Conservation (phyloP, 2,329 filamentous ascomycete genomes). For the Aspergillus carbonarius region DNA sequence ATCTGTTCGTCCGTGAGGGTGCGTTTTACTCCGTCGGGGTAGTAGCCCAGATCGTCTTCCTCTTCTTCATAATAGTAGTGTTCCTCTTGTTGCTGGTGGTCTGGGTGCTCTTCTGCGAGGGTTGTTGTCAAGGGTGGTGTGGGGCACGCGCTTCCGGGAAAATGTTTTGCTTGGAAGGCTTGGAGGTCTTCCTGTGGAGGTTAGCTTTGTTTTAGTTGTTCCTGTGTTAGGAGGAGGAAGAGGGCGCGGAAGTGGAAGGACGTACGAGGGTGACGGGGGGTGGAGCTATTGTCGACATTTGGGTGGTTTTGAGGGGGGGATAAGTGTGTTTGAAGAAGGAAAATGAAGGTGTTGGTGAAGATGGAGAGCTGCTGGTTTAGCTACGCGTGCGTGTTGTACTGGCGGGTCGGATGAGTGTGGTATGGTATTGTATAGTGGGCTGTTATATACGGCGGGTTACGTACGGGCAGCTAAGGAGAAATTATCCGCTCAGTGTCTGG, state of each 20-base stretch:
- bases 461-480: too few species aligned
- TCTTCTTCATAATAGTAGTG: slow-evolving; percentile 25
- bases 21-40: slow-evolving; percentile 80
- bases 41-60: slow-evolving; percentile 72
- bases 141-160: slow-evolving; percentile 34
- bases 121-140: background rate
- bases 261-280: background rate
- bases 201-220: background rate
- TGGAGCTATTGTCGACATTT: background rate
- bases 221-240: background rate
- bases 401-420: too few species aligned
- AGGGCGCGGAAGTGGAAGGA: background rate
- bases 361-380: background rate
- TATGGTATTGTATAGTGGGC: too few species aligned
- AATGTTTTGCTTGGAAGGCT: slow-evolving; percentile 61
- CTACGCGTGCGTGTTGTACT: too few species aligned
- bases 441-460: too few species aligned
- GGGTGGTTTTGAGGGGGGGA: background rate
- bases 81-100: background rate
- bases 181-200: slow-evolving; percentile 57
- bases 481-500: too few species aligned
- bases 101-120: background rate
- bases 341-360: background rate
- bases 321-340: background rate
- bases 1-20: slow-evolving; percentile 92